Evolutionary conservation across 352 stramenopile species (phyloP).

Genomic region (Peronosclerospora sorghi): DNA sequence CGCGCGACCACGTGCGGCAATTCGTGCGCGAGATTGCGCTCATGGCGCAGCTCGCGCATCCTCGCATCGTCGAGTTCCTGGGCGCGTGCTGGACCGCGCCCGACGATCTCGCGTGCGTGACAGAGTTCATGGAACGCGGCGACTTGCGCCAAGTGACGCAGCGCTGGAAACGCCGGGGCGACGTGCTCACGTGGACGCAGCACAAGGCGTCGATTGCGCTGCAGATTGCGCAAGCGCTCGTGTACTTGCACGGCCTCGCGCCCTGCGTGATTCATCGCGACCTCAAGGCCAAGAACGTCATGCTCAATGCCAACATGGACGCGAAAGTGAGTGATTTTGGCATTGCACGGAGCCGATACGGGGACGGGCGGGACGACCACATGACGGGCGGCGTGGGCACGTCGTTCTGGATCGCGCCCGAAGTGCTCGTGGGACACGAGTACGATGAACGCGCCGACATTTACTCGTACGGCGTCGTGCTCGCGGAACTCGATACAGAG

Average conservation of each 20-base stretch:
- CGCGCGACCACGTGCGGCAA: conserved; percentile 32
- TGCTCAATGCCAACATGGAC: conserved; percentile 42
- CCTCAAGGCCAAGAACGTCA: conserved; percentile 71
- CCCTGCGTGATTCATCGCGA: conserved; percentile 70
- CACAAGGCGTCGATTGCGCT: conserved; percentile 47
- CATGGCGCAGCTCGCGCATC: conserved; percentile 22
- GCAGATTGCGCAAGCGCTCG: conserved; percentile 49
- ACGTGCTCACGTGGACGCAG: conserved; percentile 39
- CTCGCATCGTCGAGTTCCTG: conserved; percentile 24
- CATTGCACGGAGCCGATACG: conserved; percentile 29
- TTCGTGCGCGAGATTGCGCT: conserved; percentile 45
- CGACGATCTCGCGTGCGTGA: conserved; percentile 25
- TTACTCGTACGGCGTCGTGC: conserved; percentile 35
- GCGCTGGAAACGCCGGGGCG: conserved; percentile 2
- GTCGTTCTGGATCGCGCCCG: conserved; percentile 36
- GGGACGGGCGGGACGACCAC: too few species aligned
- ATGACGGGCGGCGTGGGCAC: conserved; percentile 38
- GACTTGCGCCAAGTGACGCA: conserved; percentile 25
- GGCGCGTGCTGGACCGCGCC: conserved; percentile 32
- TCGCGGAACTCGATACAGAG: conserved; percentile 41
- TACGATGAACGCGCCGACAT: conserved; percentile 36
- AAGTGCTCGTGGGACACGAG: conserved; percentile 27
- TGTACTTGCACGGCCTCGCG: conserved; percentile 54
- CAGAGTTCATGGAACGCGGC: conserved; percentile 34
- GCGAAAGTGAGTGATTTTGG: conserved; percentile 75